Evolutionary conservation across 805 yeast species (phyloP), one percentile per base, ranked within the genome.

Genomic region (Yarrowia osloensis): DNA sequence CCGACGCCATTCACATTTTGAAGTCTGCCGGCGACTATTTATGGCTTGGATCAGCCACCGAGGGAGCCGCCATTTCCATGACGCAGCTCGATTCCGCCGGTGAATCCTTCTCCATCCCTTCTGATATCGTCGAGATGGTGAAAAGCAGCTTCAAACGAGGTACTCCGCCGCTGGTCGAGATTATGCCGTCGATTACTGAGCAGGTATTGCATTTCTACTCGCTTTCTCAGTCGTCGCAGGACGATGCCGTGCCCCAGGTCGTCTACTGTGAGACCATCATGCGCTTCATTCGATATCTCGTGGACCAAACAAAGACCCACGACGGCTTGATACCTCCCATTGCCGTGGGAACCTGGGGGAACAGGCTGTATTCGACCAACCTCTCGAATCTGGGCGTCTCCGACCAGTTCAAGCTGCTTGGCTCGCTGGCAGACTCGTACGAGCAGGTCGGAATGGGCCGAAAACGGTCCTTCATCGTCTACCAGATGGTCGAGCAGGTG

Each of bases 21-120:
- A 86, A 85, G 68, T 80, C 84, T 13, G 80, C 87, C 1, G 86
- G 86, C 62, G 99, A 95, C 74, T 84, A 84, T 72, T 78, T 95
- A 9, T 95, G 98, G 98, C 81, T 91, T 15, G 98, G 88, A 0
- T 88, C 94, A 31, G 86, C 97, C 0, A 74, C 94, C n/a, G 97
- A 92, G 71, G 91, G 93, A 0, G 78, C 92, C 12, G 89, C 88
- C 0, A 85, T 90, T 0, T 84, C 90, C 68, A 75, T 88, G 46
- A 75, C 88, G 5, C 75, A 92, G 66, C 78, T 90, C 1, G 54
- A 61, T 1, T 7, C 31, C 1, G 15, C 31, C 7, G 54, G 54
- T 15, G 52, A 22, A 4, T 21, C 24, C 4, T 44, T 61, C n/a
- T 44, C 54, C 8, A 61, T 46, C 15, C 52, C 66, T 1, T 44